A percentile compares a stretch with the other conserved stretches of the same genome.
Evolutionary conservation across 2,329 filamentous ascomycete genomes (phyloP).

Genomic region (Alternaria gansuensis): DNA sequence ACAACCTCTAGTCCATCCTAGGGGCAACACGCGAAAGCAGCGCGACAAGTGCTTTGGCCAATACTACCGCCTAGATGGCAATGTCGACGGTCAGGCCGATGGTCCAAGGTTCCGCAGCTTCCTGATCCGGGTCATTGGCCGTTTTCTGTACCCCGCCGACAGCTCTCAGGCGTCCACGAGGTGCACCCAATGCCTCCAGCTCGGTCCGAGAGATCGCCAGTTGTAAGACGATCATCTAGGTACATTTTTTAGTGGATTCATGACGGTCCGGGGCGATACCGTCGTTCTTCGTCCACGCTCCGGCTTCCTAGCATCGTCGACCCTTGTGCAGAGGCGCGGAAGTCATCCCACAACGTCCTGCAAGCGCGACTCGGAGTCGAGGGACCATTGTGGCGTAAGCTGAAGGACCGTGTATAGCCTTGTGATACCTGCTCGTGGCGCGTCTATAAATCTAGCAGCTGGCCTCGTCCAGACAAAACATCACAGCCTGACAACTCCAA

Average conservation of each 20-base stretch:
- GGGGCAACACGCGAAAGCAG: constrained; percentile 9
- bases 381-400: constrained; percentile 6
- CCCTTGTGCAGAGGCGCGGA: constrained; percentile 9
- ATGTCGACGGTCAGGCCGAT: background rate
- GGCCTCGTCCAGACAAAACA: constrained; percentile 11
- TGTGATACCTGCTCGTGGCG: constrained; percentile 8
- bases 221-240: constrained; percentile 8
- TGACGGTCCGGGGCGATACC: constrained; percentile 18
- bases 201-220: constrained; percentile 22
- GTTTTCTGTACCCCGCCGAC: constrained; percentile 11
- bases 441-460: constrained; percentile 17
- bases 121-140: constrained; percentile 19
- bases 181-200: constrained; percentile 9
- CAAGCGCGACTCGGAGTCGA: constrained; percentile 2
- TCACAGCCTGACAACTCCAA: constrained; percentile 12
- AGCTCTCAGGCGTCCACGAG: constrained; percentile 23
- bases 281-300: background rate
- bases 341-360: constrained; percentile 5
- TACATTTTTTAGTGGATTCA: constrained; percentile 16
- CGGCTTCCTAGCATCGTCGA: constrained; percentile 5
- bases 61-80: background rate
- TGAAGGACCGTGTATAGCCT: background rate
- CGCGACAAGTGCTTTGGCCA: constrained; percentile 2
- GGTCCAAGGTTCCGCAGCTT: constrained; percentile 14
- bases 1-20: constrained; percentile 14